Evolutionary conservation across 306 rosid genomes (phyloP).

Genomic region (Quercus cerris): DNA sequence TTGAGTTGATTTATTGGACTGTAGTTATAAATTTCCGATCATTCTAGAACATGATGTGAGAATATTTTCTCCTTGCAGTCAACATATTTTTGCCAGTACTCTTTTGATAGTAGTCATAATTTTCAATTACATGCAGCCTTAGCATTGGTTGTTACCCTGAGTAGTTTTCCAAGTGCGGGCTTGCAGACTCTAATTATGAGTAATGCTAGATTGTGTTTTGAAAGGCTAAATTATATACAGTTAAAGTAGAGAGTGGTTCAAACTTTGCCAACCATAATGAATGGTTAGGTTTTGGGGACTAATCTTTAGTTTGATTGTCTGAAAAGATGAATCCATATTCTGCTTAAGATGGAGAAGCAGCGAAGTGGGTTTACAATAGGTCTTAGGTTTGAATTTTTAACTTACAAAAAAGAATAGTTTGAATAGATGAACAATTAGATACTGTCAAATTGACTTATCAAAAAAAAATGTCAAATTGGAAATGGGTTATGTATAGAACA

Average conservation of each 20-base stretch:
- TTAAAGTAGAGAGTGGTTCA: not conserved
- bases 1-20: slow-evolving; percentile 8
- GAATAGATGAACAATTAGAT: too few relatives aligned
- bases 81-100: not conserved
- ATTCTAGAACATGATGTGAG: slow-evolving; percentile 2
- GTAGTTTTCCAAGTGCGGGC: not conserved
- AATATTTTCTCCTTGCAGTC: slow-evolving; percentile 10
- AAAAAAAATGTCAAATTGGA: too few relatives aligned
- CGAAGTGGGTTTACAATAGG: not conserved
- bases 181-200: not conserved
- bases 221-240: not conserved
- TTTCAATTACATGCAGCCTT: not conserved
- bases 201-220: not conserved
- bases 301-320: not conserved
- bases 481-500: too few relatives aligned
- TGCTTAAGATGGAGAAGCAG: not conserved
- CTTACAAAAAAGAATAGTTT: too few relatives aligned
- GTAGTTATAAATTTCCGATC: slow-evolving; percentile 5
- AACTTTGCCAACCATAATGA: not conserved
- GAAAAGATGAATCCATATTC: not conserved
- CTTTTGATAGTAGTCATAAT: not conserved
- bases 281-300: not conserved
- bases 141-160: not conserved
- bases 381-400: not conserved
- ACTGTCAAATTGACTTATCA: too few relatives aligned